A percentile compares a stretch with the other conserved stretches of the same genome.
phyloP scores from a whole-genome alignment of 1,284 basidiomycete species.

The Cerioporus squamosus region DNA sequence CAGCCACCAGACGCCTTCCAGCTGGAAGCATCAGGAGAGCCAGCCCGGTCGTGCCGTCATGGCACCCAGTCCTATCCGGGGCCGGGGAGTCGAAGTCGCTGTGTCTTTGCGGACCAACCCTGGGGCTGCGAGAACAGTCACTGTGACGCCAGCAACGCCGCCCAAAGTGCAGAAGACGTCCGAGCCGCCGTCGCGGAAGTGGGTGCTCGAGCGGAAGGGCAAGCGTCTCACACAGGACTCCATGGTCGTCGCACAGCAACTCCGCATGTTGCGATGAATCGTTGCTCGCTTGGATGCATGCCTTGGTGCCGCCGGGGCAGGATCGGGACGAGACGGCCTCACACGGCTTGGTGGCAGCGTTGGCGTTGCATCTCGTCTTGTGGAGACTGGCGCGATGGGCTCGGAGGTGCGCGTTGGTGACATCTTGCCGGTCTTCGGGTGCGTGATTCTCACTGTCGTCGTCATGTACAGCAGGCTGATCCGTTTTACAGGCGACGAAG shows the following conservation, averaged over 20 bases:
- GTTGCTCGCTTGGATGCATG: neutral
- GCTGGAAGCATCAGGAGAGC: neutral
- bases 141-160: neutral
- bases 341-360: no score
- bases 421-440: no score
- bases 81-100: neutral
- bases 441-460: no score
- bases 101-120: neutral
- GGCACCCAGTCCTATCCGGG: neutral
- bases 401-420: no score
- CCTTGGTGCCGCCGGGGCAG: no score
- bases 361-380: no score
- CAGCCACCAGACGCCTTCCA: neutral
- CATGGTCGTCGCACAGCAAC: conserved; percentile 16
- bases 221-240: conserved; percentile 24
- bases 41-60: neutral
- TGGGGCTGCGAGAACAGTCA: neutral
- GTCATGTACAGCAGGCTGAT: no score
- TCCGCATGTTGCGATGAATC: conserved; percentile 25
- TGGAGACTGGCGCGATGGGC: no score
- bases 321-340: no score
- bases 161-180: neutral
- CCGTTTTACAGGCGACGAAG: no score
- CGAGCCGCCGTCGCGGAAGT: conserved; percentile 15
- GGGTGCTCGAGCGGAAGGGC: conserved; percentile 27